Percentiles rank a stretch among this genome's conserved stretches.
Evolutionary conservation across 495 filamentous ascomycete species (phyloP).

Genomic region (Aspergillus carlsbadensis): DNA sequence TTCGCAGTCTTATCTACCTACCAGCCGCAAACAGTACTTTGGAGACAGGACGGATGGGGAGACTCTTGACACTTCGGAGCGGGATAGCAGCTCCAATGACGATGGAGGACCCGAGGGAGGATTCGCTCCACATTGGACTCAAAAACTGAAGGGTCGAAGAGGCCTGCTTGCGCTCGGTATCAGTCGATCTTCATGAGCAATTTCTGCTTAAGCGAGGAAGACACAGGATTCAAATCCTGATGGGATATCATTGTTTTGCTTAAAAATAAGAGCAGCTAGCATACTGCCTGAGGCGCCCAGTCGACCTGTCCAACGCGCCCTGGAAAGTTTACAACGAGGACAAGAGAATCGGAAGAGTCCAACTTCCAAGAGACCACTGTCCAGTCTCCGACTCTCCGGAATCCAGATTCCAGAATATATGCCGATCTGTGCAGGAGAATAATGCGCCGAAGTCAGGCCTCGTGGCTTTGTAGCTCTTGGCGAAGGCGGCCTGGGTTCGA

Average conservation of each 20-base stretch:
- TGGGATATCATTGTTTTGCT: background rate
- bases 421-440: slow-evolving; percentile 21
- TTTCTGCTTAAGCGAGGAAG: too few species aligned
- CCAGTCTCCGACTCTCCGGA: too few species aligned
- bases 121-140: background rate
- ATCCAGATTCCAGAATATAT: too few species aligned
- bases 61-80: slow-evolving; percentile 4
- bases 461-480: slow-evolving; percentile 20
- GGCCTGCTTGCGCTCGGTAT: too few species aligned
- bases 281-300: background rate
- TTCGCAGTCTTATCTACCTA: background rate
- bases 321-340: background rate
- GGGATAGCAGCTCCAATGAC: background rate
- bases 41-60: background rate
- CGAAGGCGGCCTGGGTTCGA: background rate
- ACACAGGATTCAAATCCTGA: background rate
- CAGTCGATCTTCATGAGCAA: too few species aligned
- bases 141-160: too few species aligned
- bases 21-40: background rate
- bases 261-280: too few species aligned
- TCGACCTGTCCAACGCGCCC: background rate
- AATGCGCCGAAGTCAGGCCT: slow-evolving; percentile 17
- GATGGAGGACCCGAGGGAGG: background rate
- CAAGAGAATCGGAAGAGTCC: too few species aligned
- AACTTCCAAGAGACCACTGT: too few species aligned